Base-by-base conservation (phyloP, 2,329 filamentous ascomycete species). In the Pyrenophora tritici-repentis region DNA sequence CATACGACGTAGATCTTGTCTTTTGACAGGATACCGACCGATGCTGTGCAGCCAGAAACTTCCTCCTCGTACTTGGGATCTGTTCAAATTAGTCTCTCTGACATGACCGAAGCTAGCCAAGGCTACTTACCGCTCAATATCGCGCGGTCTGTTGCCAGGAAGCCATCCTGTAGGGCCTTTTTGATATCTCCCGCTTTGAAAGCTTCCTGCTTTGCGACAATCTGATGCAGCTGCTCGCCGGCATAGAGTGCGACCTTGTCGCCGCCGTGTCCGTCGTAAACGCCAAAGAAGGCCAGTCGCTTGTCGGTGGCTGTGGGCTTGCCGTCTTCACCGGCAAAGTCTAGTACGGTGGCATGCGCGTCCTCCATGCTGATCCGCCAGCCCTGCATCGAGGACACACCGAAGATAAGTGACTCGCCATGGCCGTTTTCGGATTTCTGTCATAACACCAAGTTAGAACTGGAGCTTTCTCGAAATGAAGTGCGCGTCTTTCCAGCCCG, bases 301-400 rank as follows among this genome's bases (percentile, higher is more conserved):
- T 87, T 85, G 66, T 86, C 80, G 65, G 87, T 83, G 43, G 84
- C 81, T 47, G 85, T 85, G 65, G 87, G 65, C 59, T 82, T 79
- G 56, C 80, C 77, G 53, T 70, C 73, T 31, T 76, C 76, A 65
- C 78, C 78, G 55, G 81, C 79, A 55, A 97, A 85, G 76, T 97
- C 90, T 73, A 99, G 88, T 44, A 97, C 80, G 48, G 89, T 84
- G 56, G 90, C 90, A 79, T 99, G 94, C 59, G 94, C 87, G 75
- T 99, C 94, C 76, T 99, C 94, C 94, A 99, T 99, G 81, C 90
- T 96, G 79, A 99, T 97, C 79, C 94, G 89, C 94, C 94, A 99
- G 81, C 94, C 94, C 79, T 99, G 94, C 94, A 99, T 99, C 77
- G 91, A 91, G 62, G 94, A 99, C 62, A 97, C 86, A 72, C 94